Base-by-base conservation (phyloP, 169 alveolate genomes). In the Toxoplasma gondii region DNA sequence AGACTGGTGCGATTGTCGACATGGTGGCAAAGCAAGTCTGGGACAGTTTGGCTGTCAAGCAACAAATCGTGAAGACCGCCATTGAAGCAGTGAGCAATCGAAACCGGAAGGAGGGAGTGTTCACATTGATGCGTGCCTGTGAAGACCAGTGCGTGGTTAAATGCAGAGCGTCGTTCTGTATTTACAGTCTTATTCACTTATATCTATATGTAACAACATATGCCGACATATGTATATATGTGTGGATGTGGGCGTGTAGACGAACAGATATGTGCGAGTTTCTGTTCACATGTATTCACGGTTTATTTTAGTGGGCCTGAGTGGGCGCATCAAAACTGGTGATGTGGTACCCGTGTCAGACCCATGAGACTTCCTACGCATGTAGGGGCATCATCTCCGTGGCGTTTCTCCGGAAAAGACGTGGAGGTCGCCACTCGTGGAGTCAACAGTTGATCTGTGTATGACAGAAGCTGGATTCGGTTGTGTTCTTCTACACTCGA, bases 21-120 rank as follows among this genome's bases (percentile, higher is more conserved):
- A 97, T 97, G 97, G 96, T 95, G 91, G 97, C 96, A 69, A 84
- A 96, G 39, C 97, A 97, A 53, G 97, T 99, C 36, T 98, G 98
- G 98, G 99, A 99, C 93, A 98, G 99, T 44, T 97, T 97, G 4
- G 98, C 99, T 5, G 99, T 99, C 64, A 99, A 99, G 96, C 97
- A 98, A 93, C 99, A 99, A 95, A 97, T 99, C 45, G 98, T 97
- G 97, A 99, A 99, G 97, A 97, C 99, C 38, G 99, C 99, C 45
- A 98, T 99, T 45, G 99, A 99, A 94, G 98, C 99, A 54, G 95
- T 98, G 53, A 96, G 98, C 53, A 16, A 31, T 19, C 45, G 7
- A 4, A 27, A 7, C 45, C 87, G 44, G 17, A 38, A 36, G 43
- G 0, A 19, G 38, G 38, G 36, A 39, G 19, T 19, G 2, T 7